phyloP scores from a whole-genome alignment of 495 filamentous ascomycete species.

The Annulohypoxylon stygium region DNA sequence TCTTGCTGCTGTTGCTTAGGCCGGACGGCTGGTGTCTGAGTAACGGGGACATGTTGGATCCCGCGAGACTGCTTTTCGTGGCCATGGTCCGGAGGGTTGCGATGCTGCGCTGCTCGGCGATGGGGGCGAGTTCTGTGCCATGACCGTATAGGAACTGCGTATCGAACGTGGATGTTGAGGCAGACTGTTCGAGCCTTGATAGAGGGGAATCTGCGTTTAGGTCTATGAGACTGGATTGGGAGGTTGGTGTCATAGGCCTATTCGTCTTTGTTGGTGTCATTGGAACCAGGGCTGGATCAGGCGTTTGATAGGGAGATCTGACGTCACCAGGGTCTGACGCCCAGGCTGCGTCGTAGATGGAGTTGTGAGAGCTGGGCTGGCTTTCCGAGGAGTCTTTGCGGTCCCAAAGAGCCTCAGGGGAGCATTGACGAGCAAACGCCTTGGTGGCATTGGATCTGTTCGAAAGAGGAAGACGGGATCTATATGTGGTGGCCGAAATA shows the following conservation, averaged over 20 bases:
- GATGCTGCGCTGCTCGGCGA: slow-evolving; percentile 57
- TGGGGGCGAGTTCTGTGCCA: slow-evolving; percentile 57
- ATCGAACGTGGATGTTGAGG: slow-evolving; percentile 29
- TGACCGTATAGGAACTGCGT: slow-evolving; percentile 56
- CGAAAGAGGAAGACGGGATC: slow-evolving; percentile 44
- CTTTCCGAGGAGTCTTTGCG: slow-evolving; percentile 56
- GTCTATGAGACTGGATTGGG: slow-evolving; percentile 32
- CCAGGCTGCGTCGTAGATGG: slow-evolving; percentile 55
- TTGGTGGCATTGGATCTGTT: slow-evolving; percentile 41
- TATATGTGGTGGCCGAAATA: slow-evolving; percentile 13
- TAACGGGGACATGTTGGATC: slow-evolving; percentile 48
- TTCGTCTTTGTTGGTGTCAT: background rate
- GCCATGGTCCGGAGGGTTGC: slow-evolving; percentile 44
- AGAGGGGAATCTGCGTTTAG: slow-evolving; percentile 45
- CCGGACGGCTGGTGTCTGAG: slow-evolving; percentile 45
- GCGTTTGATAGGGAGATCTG: slow-evolving; percentile 44
- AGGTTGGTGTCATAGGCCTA: slow-evolving; percentile 39
- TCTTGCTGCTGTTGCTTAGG: slow-evolving; percentile 24
- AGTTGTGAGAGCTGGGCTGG: slow-evolving; percentile 52
- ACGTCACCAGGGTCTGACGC: slow-evolving; percentile 46
- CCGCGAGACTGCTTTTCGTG: slow-evolving; percentile 26
- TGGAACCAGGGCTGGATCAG: slow-evolving; percentile 28
- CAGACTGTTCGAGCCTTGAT: slow-evolving; percentile 23
- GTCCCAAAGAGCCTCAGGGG: slow-evolving; percentile 43
- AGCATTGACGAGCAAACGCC: slow-evolving; percentile 9